Evolutionary conservation across 805 yeast genomes (phyloP), one percentile per base, ranked within the genome.

Genomic region (Nadsonia fulvescens): DNA sequence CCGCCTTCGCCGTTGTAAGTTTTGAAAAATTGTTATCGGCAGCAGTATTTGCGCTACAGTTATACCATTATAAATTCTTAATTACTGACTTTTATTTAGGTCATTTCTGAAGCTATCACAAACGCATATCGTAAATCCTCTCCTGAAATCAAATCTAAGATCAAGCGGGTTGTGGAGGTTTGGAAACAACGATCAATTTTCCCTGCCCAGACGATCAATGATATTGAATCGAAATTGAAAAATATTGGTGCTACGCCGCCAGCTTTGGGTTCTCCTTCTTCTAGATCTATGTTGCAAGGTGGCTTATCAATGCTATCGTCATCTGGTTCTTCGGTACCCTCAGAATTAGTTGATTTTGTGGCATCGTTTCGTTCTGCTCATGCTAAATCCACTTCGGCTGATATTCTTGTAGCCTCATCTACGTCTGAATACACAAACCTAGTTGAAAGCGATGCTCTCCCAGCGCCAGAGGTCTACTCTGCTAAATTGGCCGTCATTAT

Each of bases 151-250:
- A 57, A 58, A 32, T 61, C 59, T 24, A 66, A 68, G 29, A 58
- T 70, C 7, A 60, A 53, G 22, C 54, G 82, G 18, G 68, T 73
- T 10, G 53, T 68, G 10, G 58, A 53, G 19, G 76, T 73, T n/a
- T 73, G 81, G 81, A 55, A 57, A 20, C 67, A 67, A 38, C 51
- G 83, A 27, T 46, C 44, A n/a, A 61, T 73, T 1, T 70, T 72
- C 33, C 25, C 46, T 4, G 37, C 43, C 4, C 40, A 38, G 2
- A 53, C 47, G 5, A 37, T 56, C 25, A 24, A 34, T 9, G 40
- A 39, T 7, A 44, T 60, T 11, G 48, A 46, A 13, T 28, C 33
- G 5, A 31, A 34, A 15, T 28, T 46, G 5, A 33, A 28, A 10
- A 18, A 19, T 15, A 18, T 29, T 4, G 24, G n/a, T n/a, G n/a